Evolutionary conservation across 176 grass and related monocot genomes (phyloP), one percentile per base, ranked within the genome.

Genomic region (Zea luxurians): DNA sequence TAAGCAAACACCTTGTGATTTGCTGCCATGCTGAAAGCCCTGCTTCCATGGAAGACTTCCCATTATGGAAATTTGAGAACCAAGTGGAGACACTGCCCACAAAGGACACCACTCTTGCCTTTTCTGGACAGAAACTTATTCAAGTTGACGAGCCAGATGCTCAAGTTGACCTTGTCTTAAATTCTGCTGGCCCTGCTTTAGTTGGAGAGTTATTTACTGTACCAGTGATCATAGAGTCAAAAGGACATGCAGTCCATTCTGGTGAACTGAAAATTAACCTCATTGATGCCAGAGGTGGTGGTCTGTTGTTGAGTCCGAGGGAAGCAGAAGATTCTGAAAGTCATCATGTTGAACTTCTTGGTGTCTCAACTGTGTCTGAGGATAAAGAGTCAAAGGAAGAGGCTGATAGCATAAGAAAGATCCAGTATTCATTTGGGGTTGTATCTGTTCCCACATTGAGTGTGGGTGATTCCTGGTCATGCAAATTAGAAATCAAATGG

Each of bases 241-340:
- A 88, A 86, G 91, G 89, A 34, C 91, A 93, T 42, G 68, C 80
- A 71, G 66, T 99, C 54, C 83, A 88, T 92, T 91, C 78, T 78
- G 96, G 92, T 66, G 96, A 99, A 80, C 86, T 99, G 82, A 99
- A 99, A 80, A 91, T 99, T 88, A 99, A 99, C 83, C 90, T 99
- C 64, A 90, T 99, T 1, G 96, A 99, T 66, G 96, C 96, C 57
- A 89, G 84, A 89, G 96, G 96, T 61, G 91, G 91, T 71, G 96
- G 96, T 66, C 73, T 90, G 59, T 79, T 99, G 82, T 91, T 95
- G 92, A 95, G 90, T 80, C 96, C 96, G 36, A 89, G 88, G 76
- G 96, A 99, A 87, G 66, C 90, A 78, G 96, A 99, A 48, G 78
- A 90, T 82, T 86, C 86, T 85, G 92, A 90, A 67, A 92, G 78